A percentile compares a stretch with the other conserved stretches of the same genome.
These are phyloP conservation scores for Fusarium haematococcum DNA, from an alignment of 2,329 filamentous ascomycete genomes.

Conservation along the genomic window DNA sequence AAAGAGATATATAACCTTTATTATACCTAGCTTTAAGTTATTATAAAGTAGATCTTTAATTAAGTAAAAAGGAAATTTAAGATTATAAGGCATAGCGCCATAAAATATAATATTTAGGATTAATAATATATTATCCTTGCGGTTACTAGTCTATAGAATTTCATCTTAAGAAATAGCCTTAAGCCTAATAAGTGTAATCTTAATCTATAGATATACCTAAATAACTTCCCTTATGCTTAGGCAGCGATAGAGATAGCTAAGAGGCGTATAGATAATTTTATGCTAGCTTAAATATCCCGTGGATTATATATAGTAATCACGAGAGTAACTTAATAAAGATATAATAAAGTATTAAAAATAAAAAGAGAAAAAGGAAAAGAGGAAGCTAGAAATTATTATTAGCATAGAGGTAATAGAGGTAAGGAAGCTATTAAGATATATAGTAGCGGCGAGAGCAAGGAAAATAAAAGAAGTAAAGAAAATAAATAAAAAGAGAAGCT, in stretches of 20 bases:
- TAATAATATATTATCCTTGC: background rate
- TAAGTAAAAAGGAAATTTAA: background rate
- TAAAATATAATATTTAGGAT: background rate
- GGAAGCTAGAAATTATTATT: background rate
- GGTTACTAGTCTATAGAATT: background rate
- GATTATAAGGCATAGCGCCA: background rate
- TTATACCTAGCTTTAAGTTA: background rate
- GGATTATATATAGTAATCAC: rapidly evolving
- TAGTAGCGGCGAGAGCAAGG: rapidly evolving
- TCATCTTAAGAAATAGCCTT: background rate
- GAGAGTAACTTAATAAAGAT: rapidly evolving
- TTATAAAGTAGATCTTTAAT: background rate
- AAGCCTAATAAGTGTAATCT: background rate
- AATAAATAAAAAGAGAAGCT: background rate
- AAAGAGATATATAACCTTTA: background rate
- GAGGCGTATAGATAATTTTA: rapidly evolving
- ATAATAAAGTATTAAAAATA: background rate
- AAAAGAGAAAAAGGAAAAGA: background rate
- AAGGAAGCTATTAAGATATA: background rate
- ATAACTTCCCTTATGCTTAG: background rate
- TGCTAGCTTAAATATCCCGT: background rate
- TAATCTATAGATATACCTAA: background rate
- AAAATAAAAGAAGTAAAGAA: background rate
- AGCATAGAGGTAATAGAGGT: background rate
- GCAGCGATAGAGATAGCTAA: background rate